phyloP scores from a whole-genome alignment of 75 land plant genomes.

The Picea sitchensis region DNA sequence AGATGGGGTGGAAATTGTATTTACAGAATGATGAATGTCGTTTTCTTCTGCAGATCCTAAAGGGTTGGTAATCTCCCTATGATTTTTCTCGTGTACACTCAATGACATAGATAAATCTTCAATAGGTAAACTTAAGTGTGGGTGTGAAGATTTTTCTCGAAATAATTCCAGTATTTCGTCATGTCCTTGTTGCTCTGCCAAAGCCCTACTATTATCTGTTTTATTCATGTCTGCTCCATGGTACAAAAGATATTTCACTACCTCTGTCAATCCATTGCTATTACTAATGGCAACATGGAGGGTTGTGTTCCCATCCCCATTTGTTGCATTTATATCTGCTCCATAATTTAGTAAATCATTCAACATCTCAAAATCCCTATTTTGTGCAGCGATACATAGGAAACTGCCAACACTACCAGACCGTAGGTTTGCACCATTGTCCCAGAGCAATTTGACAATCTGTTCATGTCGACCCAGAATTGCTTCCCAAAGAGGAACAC shows the following conservation, averaged over 20 bases:
- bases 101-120: no score
- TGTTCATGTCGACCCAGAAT: slow-evolving; percentile 37
- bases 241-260: slow-evolving; percentile 39
- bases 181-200: slow-evolving; percentile 33
- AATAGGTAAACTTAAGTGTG: no score
- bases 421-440: slow-evolving; percentile 53
- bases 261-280: slow-evolving; percentile 21
- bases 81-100: not conserved
- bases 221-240: slow-evolving; percentile 41
- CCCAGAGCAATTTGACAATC: slow-evolving; percentile 36
- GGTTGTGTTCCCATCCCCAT: slow-evolving; percentile 53
- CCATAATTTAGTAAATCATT: slow-evolving; percentile 49
- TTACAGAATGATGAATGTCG: not conserved
- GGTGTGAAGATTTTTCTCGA: no score
- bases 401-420: slow-evolving; percentile 45
- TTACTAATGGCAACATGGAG: slow-evolving; percentile 65
- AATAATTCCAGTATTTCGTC: slow-evolving; percentile 17
- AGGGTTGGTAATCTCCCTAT: not conserved
- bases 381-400: slow-evolving; percentile 60
- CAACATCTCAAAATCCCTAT: slow-evolving; percentile 43
- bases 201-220: slow-evolving; percentile 15
- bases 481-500: slow-evolving; percentile 81
- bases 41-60: not conserved
- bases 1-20: not conserved
- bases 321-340: slow-evolving; percentile 50